Evolutionary conservation across 306 rosid species (phyloP).

Genomic region (Rosa lucieae): DNA sequence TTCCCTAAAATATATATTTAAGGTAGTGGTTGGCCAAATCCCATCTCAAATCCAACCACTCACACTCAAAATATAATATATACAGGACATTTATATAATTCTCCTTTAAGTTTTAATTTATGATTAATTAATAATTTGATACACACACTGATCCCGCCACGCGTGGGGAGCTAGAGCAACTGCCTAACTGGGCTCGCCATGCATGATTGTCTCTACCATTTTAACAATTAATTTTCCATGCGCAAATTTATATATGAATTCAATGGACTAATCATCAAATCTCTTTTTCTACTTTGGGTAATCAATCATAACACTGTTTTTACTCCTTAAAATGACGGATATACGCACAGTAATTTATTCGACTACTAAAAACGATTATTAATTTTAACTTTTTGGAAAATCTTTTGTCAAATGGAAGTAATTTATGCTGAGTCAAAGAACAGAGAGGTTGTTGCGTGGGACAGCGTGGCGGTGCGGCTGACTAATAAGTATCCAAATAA

Average conservation of each 20-base stretch:
- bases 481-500: no score
- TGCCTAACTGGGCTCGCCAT: background rate
- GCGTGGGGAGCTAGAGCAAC: constrained; percentile 2
- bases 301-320: background rate
- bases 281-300: background rate
- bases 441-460: no score
- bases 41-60: constrained; percentile 29
- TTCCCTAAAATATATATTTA: constrained; percentile 10
- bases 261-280: background rate
- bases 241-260: background rate
- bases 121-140: background rate
- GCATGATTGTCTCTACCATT: background rate
- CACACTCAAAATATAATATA: background rate
- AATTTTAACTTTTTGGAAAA: no score
- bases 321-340: background rate
- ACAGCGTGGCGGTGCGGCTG: no score
- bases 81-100: background rate
- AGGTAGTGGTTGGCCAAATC: constrained; percentile 51
- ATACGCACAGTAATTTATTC: background rate
- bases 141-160: background rate
- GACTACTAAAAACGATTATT: no score
- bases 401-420: no score
- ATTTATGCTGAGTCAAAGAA: background rate
- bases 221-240: background rate
- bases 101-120: background rate